These are phyloP conservation scores for Leptographium galeiforme DNA, from an alignment of 2,329 filamentous ascomycete genomes.

Conservation along the genomic window DNA sequence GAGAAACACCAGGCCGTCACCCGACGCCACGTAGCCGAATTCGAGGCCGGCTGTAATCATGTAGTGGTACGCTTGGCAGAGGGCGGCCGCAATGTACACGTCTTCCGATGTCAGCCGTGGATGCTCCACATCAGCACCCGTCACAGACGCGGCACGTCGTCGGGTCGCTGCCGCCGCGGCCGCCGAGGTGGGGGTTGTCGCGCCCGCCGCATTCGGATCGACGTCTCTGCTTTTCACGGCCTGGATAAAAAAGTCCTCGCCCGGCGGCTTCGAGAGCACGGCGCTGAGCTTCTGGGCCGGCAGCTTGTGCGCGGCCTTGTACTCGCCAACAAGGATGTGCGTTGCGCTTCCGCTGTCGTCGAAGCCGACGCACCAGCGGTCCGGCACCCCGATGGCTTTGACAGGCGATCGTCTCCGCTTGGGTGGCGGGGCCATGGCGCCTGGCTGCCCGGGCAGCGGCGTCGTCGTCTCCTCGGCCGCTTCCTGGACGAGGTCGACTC, in stretches of 20 bases:
- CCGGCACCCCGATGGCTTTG: background rate
- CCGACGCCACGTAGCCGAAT: conserved; percentile 6
- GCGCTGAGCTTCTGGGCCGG: background rate
- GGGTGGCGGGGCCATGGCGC: too few relatives aligned
- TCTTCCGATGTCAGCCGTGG: background rate
- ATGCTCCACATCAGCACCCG: too few relatives aligned
- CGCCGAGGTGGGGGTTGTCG: too few relatives aligned
- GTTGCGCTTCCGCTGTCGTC: background rate
- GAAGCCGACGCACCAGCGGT: background rate
- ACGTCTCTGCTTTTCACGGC: background rate
- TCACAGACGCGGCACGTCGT: too few relatives aligned
- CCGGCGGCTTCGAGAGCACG: background rate
- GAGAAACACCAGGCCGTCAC: conserved; percentile 5
- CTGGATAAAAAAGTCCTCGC: background rate
- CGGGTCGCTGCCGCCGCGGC: too few relatives aligned
- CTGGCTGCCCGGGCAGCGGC: background rate
- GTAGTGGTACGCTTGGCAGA: conserved; percentile 7
- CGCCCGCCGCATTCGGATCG: too few relatives aligned
- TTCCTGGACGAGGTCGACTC: background rate
- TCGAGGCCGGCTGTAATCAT: conserved; percentile 6
- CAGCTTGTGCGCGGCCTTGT: background rate
- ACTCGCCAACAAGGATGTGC: background rate
- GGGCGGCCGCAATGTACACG: background rate
- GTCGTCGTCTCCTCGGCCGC: background rate
- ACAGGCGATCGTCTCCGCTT: too few relatives aligned